These are phyloP conservation scores for Trichoderma endophyticum DNA, from an alignment of 2,329 filamentous ascomycete species.

Conservation along the genomic window DNA sequence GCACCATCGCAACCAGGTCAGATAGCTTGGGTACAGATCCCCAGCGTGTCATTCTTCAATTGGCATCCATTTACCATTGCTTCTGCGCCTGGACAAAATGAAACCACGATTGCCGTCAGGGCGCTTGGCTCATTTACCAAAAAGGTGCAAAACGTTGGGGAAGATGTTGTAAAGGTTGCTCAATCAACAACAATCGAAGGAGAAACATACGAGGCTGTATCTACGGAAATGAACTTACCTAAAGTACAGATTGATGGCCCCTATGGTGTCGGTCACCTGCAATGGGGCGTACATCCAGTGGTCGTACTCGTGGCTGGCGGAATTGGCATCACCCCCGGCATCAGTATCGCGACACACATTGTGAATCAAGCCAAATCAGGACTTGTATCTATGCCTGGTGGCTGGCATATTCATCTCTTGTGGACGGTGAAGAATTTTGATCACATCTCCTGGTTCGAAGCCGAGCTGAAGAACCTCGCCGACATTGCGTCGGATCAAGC, in stretches of 20 bases:
- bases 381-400: background rate
- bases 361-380: background rate
- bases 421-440: background rate
- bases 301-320: background rate
- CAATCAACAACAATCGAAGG: background rate
- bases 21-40: slow-evolving; percentile 27
- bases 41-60: slow-evolving; percentile 23
- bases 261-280: background rate
- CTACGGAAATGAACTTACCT: background rate
- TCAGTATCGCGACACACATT: background rate
- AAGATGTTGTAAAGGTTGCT: background rate
- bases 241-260: background rate
- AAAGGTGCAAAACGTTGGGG: background rate
- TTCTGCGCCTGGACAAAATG: slow-evolving; percentile 10
- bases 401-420: background rate
- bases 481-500: background rate
- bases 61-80: slow-evolving; percentile 30
- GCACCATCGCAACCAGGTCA: slow-evolving; percentile 21
- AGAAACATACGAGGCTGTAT: background rate
- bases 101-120: background rate
- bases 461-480: background rate
- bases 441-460: background rate
- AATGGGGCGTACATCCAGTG: background rate
- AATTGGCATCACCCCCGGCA: background rate
- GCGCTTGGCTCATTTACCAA: background rate